phyloP scores from a whole-genome alignment of 2,329 filamentous ascomycete genomes.

The Drechslerella stenobrocha region DNA sequence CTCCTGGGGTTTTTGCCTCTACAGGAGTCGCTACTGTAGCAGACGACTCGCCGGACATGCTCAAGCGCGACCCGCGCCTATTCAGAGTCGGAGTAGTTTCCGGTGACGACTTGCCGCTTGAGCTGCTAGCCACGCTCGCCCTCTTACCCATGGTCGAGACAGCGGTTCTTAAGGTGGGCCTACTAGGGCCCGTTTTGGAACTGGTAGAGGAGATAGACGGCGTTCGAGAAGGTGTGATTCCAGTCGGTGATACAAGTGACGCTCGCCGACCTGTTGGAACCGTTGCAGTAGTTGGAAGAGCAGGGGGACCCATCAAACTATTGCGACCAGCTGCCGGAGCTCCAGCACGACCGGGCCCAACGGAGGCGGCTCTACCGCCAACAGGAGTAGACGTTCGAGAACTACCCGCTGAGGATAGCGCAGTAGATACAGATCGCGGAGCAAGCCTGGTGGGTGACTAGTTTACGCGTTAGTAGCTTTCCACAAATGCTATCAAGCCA shows the following conservation, averaged over 20 bases:
- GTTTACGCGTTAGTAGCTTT: conserved; percentile 4
- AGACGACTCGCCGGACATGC: conserved; percentile 33
- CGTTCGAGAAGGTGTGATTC: conserved; percentile 19
- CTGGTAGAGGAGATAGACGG: conserved; percentile 30
- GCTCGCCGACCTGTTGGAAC: conserved; percentile 11
- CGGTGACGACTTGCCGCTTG: conserved; percentile 57
- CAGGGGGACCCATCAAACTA: conserved; percentile 40
- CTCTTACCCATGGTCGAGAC: conserved; percentile 23
- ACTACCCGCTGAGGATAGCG: conserved; percentile 32
- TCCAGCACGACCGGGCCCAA: conserved; percentile 17
- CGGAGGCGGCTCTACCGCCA: conserved; percentile 31
- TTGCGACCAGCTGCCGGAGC: conserved; percentile 19
- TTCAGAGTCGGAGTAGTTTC: conserved; percentile 33
- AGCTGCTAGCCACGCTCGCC: conserved; percentile 33
- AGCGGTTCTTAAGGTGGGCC: conserved; percentile 30
- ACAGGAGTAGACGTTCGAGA: conserved; percentile 40
- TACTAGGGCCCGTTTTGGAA: conserved; percentile 19
- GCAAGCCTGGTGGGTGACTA: conserved; percentile 43
- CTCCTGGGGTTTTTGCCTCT: conserved; percentile 52
- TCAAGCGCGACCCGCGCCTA: conserved; percentile 37
- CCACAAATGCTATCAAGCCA: background rate
- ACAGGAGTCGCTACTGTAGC: conserved; percentile 28
- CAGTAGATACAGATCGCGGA: conserved; percentile 38
- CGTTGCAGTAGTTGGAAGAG: conserved; percentile 21
- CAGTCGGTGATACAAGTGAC: conserved; percentile 40